Conservation (phyloP, 192 early-diverging fungal species). For the Mortierella antarctica region DNA sequence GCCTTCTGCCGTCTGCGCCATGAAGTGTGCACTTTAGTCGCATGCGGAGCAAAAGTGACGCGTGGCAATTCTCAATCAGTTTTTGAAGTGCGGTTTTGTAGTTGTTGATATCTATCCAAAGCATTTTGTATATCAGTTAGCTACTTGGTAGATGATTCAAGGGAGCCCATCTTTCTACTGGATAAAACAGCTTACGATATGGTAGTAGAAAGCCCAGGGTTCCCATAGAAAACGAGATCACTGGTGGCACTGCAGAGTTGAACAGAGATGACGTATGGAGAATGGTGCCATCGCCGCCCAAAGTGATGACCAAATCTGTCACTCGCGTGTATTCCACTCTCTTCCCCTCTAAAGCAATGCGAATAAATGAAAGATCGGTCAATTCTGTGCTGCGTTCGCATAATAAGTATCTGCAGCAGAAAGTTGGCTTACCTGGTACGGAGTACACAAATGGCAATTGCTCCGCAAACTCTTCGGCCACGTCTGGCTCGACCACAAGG, state of each 20-base stretch:
- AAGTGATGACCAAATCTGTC: conserved; percentile 90
- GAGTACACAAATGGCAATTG: conserved; percentile 66
- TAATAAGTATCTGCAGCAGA: too few relatives aligned
- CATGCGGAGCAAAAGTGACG: conserved; percentile 82
- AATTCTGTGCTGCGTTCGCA: neutral
- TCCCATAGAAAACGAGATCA: conserved; percentile 94
- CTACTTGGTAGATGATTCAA: neutral
- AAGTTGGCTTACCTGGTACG: conserved; percentile 56
- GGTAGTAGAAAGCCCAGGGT: conserved; percentile 93
- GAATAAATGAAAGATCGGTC: neutral
- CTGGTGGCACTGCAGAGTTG: conserved; percentile 78
- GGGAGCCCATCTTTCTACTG: neutral
- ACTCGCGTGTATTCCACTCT: conserved; percentile 72
- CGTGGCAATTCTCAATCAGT: conserved; percentile 69
- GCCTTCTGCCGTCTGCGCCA: conserved; percentile 60
- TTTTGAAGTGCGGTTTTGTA: conserved; percentile 68
- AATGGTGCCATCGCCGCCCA: conserved; percentile 94
- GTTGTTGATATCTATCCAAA: conserved; percentile 67
- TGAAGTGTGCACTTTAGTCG: conserved; percentile 77
- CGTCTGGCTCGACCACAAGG: conserved; percentile 76
- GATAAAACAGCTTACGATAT: conserved; percentile 63
- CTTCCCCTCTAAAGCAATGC: conserved; percentile 24
- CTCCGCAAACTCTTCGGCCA: conserved; percentile 64
- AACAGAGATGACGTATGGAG: conserved; percentile 89
- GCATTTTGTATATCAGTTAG: neutral